These are phyloP conservation scores for Micractinium sp. DNA, from an alignment of 139 green algal genomes.

Conservation along the genomic window DNA sequence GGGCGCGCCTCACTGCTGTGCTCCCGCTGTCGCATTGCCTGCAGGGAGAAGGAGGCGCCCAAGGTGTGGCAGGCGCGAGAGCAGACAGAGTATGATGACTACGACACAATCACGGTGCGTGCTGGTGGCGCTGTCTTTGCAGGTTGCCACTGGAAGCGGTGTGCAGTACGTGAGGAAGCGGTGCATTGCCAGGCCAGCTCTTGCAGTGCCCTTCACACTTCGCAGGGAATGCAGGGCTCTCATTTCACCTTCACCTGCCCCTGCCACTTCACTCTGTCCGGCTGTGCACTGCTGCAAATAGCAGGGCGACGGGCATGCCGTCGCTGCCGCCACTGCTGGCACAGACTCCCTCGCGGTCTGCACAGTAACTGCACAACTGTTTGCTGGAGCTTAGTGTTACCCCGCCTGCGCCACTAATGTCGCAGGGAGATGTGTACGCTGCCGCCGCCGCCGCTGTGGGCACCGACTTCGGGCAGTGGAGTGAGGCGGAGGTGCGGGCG, in stretches of 20 bases:
- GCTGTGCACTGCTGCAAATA: background rate
- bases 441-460: background rate
- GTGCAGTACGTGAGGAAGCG: too few relatives aligned
- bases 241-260: too few relatives aligned
- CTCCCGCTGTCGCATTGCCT: too few relatives aligned
- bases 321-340: background rate
- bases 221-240: too few relatives aligned
- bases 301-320: background rate
- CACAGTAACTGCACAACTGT: background rate
- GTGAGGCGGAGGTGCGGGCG: constrained; percentile 52
- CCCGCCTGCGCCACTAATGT: background rate
- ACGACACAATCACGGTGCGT: constrained; percentile 30
- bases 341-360: background rate
- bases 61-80: constrained; percentile 56
- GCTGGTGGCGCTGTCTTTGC: background rate
- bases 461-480: constrained; percentile 75
- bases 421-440: background rate
- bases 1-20: background rate
- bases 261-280: background rate
- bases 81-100: constrained; percentile 42
- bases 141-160: background rate
- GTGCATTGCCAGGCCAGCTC: too few relatives aligned
- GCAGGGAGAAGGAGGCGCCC: constrained; percentile 46
- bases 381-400: background rate
- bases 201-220: too few relatives aligned